phyloP scores from a whole-genome alignment of 805 yeast genomes.

The Candida suzukii region DNA sequence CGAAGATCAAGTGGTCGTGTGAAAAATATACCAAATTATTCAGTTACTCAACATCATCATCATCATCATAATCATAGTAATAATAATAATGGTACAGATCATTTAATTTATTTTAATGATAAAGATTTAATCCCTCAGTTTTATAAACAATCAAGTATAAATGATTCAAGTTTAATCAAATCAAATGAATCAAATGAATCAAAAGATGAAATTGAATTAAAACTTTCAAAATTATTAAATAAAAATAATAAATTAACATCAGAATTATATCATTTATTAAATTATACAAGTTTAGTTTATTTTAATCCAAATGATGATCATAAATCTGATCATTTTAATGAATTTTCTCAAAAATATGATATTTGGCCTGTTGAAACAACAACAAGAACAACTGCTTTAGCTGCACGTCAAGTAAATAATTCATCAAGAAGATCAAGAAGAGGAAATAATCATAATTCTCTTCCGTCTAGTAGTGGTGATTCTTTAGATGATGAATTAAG shows the following conservation, averaged over 20 bases:
- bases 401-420: background rate
- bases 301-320: slow-evolving; percentile 43
- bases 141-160: too few species aligned
- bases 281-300: slow-evolving; percentile 52
- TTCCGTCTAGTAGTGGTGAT: too few species aligned
- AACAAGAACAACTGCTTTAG: background rate
- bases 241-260: slow-evolving; percentile 43
- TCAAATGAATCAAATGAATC: background rate
- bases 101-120: background rate
- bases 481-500: slow-evolving; percentile 2
- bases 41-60: background rate
- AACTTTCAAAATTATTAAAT: slow-evolving; percentile 35
- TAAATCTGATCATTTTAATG: background rate
- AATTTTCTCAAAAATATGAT: background rate
- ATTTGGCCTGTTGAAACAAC: background rate
- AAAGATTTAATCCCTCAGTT: background rate
- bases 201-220: slow-evolving; percentile 14
- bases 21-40: slow-evolving; percentile 8
- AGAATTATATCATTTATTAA: slow-evolving; percentile 57
- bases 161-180: background rate
- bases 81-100: too few species aligned
- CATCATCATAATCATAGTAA: too few species aligned
- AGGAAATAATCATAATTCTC: too few species aligned
- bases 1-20: slow-evolving; percentile 10
- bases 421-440: background rate